Evolutionary conservation across 2,329 filamentous ascomycete species (phyloP).

Genomic region (Colletotrichum siamense): DNA sequence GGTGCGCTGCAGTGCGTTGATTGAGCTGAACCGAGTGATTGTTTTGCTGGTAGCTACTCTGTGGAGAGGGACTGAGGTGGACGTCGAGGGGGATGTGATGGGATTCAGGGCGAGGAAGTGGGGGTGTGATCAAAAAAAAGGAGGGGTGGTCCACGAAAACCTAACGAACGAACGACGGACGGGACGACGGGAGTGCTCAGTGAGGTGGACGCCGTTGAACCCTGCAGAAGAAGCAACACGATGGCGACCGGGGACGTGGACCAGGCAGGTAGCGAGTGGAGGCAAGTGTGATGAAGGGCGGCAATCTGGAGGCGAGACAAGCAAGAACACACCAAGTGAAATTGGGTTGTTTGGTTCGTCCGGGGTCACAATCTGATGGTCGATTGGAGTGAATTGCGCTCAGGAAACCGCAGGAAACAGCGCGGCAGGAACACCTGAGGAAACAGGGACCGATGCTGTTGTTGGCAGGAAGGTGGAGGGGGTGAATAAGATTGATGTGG

Average conservation of each 20-base stretch:
- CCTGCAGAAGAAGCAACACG: neutral
- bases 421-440: neutral
- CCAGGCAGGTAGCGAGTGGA: neutral
- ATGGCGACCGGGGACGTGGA: neutral
- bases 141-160: neutral
- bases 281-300: constrained; percentile 13
- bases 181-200: constrained; percentile 4
- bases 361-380: neutral
- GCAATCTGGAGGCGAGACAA: constrained; percentile 10
- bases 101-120: neutral
- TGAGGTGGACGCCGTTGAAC: neutral
- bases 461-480: neutral
- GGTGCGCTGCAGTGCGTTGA: neutral
- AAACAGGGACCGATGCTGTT: neutral
- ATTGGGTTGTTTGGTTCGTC: constrained; percentile 5
- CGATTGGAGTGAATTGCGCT: neutral
- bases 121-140: constrained; percentile 5
- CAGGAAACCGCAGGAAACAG: neutral
- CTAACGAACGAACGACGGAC: neutral
- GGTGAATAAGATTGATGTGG: neutral
- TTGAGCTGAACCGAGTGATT: neutral
- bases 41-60: neutral
- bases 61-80: neutral
- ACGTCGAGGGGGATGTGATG: neutral
- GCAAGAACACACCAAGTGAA: neutral